Base-by-base conservation (phyloP, 164 flowering plant species). In the Annona squamosa region DNA sequence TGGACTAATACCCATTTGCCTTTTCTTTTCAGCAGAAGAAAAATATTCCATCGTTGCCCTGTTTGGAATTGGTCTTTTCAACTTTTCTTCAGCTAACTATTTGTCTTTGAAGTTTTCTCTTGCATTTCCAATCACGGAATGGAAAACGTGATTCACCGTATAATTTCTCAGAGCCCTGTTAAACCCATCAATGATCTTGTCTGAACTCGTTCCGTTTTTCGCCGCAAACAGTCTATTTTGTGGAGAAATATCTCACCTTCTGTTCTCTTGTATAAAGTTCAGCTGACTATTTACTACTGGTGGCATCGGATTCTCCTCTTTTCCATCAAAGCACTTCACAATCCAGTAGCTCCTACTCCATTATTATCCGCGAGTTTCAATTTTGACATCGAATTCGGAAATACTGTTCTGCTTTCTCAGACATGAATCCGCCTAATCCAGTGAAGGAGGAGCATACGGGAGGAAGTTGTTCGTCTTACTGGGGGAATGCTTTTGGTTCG, bases 391-490 rank as follows among this genome's bases (percentile, higher is more conserved):
- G 1, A 26, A 26, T 26, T 26, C 37, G 37, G 37, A 52, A 52
- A 52, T 0, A 3, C 59, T 52, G 13, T 16, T 52, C 59, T 52
- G 9, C 13, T 10, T 26, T 5, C 13, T 0, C 4, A 52, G 59
- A 10, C 46, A 86, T 81, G 86, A 75, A 86, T 77, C 78, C 63
- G 46, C 26, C 63, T 4, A 72, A 70, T 5, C 46, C 65, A 46
- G 76, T 76, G 74, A 84, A 85, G 68, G 77, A 85, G 47, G 85
- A 82, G 76, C 73, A 74, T 69, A 37, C 73, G 4, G 83, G 76
- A 70, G 68, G 56, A 6, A 72, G 79, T 65, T 75, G 74, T 19
- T 73, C 77, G 3, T 70, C 16, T 2, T 52, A 63, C 47, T 63
- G 71, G 41, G 73, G 68, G 17, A 76, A 77, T 42, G 42, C 41